These are phyloP conservation scores for Cucurbita argyrosperma DNA, from an alignment of 306 rosid species.

Conservation along the genomic window DNA sequence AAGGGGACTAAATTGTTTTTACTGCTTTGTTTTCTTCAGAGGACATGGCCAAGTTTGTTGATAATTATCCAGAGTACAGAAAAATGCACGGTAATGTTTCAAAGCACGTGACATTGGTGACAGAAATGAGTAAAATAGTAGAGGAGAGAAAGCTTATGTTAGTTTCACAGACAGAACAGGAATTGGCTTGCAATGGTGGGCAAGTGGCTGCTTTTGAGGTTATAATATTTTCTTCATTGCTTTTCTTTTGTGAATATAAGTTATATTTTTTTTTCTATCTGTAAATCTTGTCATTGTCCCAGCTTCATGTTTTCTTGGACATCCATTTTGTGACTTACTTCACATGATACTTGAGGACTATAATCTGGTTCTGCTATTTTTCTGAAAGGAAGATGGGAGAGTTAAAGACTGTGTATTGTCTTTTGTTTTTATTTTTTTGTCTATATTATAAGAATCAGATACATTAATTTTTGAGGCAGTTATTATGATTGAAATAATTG, in stretches of 20 bases:
- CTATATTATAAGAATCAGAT: neutral
- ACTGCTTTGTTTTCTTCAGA: slow-evolving; percentile 30
- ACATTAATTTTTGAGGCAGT: too few relatives aligned
- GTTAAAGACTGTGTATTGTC: neutral
- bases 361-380: neutral
- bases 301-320: neutral
- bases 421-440: neutral
- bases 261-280: neutral
- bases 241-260: neutral
- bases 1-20: neutral
- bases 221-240: neutral
- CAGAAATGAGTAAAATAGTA: slow-evolving; percentile 85
- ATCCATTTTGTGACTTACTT: neutral
- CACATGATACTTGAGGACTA: neutral
- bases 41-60: slow-evolving; percentile 96
- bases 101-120: slow-evolving; percentile 86
- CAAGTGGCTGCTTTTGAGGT: slow-evolving; percentile 98
- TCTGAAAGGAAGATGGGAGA: neutral
- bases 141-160: slow-evolving; percentile 78
- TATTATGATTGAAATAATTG: neutral
- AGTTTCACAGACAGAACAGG: slow-evolving; percentile 89
- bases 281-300: neutral
- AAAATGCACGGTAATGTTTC: slow-evolving; percentile 97
- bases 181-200: slow-evolving; percentile 95
- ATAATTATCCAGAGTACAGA: slow-evolving; percentile 84